These are phyloP conservation scores for Thielaviopsis populi DNA, from an alignment of 2,329 filamentous ascomycete species.

Conservation along the genomic window DNA sequence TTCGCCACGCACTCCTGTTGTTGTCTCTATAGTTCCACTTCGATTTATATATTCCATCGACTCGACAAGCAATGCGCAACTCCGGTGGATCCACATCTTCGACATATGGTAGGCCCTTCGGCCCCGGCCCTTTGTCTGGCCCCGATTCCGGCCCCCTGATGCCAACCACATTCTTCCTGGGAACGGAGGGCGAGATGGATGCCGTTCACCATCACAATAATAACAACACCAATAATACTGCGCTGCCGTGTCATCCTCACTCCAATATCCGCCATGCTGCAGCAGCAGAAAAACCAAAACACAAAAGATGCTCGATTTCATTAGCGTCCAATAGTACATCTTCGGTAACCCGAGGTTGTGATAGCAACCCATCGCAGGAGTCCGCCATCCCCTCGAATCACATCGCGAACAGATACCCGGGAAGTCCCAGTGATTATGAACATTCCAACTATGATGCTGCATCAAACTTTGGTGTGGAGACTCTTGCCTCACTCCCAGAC, in stretches of 20 bases:
- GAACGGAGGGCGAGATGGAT: slow-evolving; percentile 12
- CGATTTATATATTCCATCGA: background rate
- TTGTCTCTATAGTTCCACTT: background rate
- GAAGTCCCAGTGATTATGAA: background rate
- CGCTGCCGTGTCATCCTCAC: background rate
- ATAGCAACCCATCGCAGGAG: background rate
- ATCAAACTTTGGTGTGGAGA: slow-evolving; percentile 10
- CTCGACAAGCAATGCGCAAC: slow-evolving; percentile 1
- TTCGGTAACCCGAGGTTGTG: background rate
- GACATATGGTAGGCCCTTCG: background rate
- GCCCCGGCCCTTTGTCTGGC: background rate
- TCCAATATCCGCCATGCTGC: background rate
- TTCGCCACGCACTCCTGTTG: background rate
- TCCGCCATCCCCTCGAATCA: background rate
- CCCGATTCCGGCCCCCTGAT: background rate
- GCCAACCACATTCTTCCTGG: slow-evolving; percentile 6
- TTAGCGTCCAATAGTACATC: background rate
- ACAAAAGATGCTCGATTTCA: background rate
- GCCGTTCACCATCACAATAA: background rate
- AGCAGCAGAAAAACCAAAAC: background rate
- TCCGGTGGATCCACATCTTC: background rate
- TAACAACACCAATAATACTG: background rate
- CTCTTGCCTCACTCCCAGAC: slow-evolving; percentile 2
- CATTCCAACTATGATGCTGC: background rate
- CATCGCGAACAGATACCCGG: background rate